Conservation (phyloP, 192 early-diverging fungal genomes). For the Backusella luteola region DNA sequence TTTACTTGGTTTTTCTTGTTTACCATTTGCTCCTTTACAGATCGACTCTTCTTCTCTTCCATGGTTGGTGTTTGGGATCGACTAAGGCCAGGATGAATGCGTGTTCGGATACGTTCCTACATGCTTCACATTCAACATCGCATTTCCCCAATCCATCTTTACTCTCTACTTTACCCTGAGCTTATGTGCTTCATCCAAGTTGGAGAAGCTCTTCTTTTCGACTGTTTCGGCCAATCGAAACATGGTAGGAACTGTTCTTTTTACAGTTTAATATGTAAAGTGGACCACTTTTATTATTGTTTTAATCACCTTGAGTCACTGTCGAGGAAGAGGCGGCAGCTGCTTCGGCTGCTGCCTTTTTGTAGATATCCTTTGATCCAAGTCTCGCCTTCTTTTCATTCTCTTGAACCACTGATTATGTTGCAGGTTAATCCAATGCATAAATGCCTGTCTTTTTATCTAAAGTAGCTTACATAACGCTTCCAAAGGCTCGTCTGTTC, state of each 20-base stretch:
- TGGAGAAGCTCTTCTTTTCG: slow-evolving; percentile 58
- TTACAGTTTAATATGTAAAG: neutral
- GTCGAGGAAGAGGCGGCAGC: neutral
- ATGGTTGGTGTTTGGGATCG: slow-evolving; percentile 16
- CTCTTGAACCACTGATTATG: slow-evolving; percentile 47
- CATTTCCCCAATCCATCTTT: neutral
- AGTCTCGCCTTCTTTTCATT: slow-evolving; percentile 35
- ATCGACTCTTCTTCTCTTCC: slow-evolving; percentile 18
- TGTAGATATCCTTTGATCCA: slow-evolving; percentile 10
- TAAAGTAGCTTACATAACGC: slow-evolving; percentile 49
- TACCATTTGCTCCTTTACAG: slow-evolving; percentile 23
- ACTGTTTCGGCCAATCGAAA: slow-evolving; percentile 71
- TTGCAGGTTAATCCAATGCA: neutral
- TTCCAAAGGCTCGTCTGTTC: slow-evolving; percentile 70
- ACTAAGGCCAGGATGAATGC: slow-evolving; percentile 20
- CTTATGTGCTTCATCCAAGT: slow-evolving; percentile 48
- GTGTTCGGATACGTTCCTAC: slow-evolving; percentile 33
- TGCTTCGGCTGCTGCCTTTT: neutral
- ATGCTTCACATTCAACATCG: neutral
- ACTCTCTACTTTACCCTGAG: slow-evolving; percentile 38
- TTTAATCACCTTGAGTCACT: neutral
- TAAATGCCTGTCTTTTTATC: neutral
- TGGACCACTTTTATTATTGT: neutral
- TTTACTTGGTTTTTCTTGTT: neutral
- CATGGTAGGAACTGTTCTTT: slow-evolving; percentile 37